Percentiles rank a stretch among this genome's conserved stretches.
Evolutionary conservation across 257 asterid species (phyloP).

Genomic region (Nicotiana undulata): DNA sequence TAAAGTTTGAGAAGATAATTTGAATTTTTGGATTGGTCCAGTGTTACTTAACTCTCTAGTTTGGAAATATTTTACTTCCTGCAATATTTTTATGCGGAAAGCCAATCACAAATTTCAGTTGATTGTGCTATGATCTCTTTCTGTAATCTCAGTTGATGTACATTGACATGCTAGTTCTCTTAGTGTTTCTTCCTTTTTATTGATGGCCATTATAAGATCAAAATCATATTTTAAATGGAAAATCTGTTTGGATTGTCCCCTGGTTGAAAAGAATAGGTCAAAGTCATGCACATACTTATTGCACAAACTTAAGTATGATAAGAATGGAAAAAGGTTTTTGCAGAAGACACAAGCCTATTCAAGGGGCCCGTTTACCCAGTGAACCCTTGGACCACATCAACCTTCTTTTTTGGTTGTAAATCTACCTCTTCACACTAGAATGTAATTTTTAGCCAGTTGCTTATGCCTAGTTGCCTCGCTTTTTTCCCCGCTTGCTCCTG

Average conservation of each 20-base stretch:
- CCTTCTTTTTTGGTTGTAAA: neutral
- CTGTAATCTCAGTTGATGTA: neutral
- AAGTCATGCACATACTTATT: neutral
- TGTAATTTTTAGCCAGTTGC: neutral
- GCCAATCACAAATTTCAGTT: neutral
- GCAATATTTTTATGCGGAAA: neutral
- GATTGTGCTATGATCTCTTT: neutral
- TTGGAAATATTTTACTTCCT: neutral
- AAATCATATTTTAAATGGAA: neutral
- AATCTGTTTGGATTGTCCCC: neutral
- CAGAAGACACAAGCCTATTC: too few relatives aligned
- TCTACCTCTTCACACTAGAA: neutral
- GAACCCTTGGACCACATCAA: too few relatives aligned
- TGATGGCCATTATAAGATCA: neutral
- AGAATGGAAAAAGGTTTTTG: too few relatives aligned
- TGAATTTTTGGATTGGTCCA: neutral
- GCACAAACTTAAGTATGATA: neutral
- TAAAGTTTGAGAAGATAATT: neutral
- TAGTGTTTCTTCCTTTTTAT: neutral
- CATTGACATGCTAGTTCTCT: neutral
- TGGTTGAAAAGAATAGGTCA: neutral
- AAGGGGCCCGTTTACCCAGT: too few relatives aligned
- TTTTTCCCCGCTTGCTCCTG: neutral
- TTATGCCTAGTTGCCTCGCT: neutral
- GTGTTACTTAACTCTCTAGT: neutral